These are phyloP conservation scores for Beverwykella pulmonaria DNA, from an alignment of 495 filamentous ascomycete genomes.

Conservation along the genomic window DNA sequence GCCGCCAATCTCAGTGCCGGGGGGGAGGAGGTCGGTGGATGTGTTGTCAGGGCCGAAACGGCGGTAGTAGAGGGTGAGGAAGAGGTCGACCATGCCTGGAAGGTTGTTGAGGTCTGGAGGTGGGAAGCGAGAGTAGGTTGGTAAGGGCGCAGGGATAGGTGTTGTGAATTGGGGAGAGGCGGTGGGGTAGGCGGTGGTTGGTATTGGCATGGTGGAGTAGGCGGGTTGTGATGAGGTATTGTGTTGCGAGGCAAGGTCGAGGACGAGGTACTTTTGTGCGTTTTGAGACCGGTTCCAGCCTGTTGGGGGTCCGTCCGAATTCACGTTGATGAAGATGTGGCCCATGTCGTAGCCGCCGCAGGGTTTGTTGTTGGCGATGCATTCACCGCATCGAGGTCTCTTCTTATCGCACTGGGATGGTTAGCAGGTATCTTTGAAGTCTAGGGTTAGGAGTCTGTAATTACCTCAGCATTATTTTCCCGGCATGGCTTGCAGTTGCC, in stretches of 20 bases:
- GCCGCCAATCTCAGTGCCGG: slow-evolving; percentile 16
- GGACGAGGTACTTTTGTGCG: slow-evolving; percentile 30
- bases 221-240: background rate
- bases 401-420: slow-evolving; percentile 30
- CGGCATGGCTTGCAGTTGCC: slow-evolving; percentile 28
- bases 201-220: slow-evolving; percentile 4
- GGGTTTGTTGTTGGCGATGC: slow-evolving; percentile 16
- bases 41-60: slow-evolving; percentile 2
- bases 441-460: background rate
- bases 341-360: slow-evolving; percentile 34
- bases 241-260: slow-evolving; percentile 24
- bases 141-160: background rate
- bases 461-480: slow-evolving; percentile 21
- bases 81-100: slow-evolving; percentile 13
- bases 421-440: slow-evolving; percentile 1
- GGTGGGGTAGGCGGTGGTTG: background rate
- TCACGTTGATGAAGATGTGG: slow-evolving; percentile 32
- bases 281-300: slow-evolving; percentile 26
- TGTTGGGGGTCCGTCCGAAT: slow-evolving; percentile 19
- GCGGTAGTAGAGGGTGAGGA: slow-evolving; percentile 29
- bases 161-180: background rate
- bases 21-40: background rate
- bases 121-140: background rate
- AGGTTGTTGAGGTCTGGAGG: slow-evolving; percentile 23
- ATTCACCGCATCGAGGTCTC: slow-evolving; percentile 27